Conservation (phyloP, 1,284 basidiomycete species). For the Ceratobasidium sp. region DNA sequence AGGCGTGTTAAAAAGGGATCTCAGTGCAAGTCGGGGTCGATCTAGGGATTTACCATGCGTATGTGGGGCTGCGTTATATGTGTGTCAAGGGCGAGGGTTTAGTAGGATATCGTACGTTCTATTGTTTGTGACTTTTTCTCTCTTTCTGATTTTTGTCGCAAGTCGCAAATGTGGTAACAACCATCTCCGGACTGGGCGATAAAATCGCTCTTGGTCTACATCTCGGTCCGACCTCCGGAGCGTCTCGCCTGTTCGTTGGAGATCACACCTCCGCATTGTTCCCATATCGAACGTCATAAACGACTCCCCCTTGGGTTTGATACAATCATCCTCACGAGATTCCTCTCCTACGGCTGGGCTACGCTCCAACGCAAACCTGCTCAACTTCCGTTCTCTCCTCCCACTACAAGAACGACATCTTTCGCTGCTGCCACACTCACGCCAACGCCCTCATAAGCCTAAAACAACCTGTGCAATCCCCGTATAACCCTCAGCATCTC, state of each 20-base stretch:
- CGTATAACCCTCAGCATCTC: too few species aligned
- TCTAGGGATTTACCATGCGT: conserved; percentile 88
- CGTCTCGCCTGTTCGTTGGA: conserved; percentile 67
- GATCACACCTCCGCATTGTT: too few species aligned
- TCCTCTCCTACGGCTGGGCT: too few species aligned
- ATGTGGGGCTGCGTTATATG: conserved; percentile 86
- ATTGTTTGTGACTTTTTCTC: conserved; percentile 75
- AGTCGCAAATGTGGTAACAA: conserved; percentile 83
- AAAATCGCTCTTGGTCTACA: conserved; percentile 91
- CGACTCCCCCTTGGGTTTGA: too few species aligned
- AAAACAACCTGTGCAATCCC: too few species aligned
- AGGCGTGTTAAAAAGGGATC: conserved; percentile 85
- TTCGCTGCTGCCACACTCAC: too few species aligned
- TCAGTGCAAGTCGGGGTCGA: conserved; percentile 89
- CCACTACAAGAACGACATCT: too few species aligned
- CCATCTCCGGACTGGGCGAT: conserved; percentile 76
- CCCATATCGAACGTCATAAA: too few species aligned
- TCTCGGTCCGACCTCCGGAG: conserved; percentile 57
- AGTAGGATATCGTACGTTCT: conserved; percentile 83
- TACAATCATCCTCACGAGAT: too few species aligned
- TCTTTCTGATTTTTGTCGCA: background rate
- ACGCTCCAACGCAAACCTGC: too few species aligned
- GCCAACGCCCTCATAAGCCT: too few species aligned
- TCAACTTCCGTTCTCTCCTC: too few species aligned
- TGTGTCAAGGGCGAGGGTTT: conserved; percentile 87